Base-by-base conservation (phyloP, 805 yeast species). In the Saccharomycopsis guyanensis region DNA sequence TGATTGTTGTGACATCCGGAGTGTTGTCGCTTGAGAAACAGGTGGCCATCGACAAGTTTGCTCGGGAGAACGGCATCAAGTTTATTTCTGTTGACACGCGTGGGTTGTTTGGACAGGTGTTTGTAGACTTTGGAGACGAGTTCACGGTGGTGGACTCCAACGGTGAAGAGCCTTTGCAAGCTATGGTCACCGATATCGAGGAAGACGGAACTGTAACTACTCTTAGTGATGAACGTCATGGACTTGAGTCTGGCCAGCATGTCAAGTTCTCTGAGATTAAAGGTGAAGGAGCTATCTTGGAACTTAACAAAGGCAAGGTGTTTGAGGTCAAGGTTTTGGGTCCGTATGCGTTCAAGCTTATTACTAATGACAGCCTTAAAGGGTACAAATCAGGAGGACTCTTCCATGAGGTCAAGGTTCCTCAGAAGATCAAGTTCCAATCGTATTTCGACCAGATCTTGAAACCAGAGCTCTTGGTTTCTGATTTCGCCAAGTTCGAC, bases 401-500 rank as follows among this genome's bases (percentile, higher is more conserved):
- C 41, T 93, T 86, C 70, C 84, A 88, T 20, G 95, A 93, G 67
- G 96, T 91, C 40, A 89, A 89, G 67, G 78, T 84, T 58, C 97
- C 98, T 24, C 64, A 63, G 42, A 71, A 68, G 23, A 54, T 82
- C 19, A 61, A 72, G 4, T 93, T 85, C 64, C 73, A 83, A 61
- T 66, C 83, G 6, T 71, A 91, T 50, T 57, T 65, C 39, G 69
- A 74, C 36, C 95, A 86, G 59, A 66, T 93, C 53, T 60, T 65
- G n/a, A 64, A 69, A 12, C 99, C 99, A 3, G 96, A 86, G 59
- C 83, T 68, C 57, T 60, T 85, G 34, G 72, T 74, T 52, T 80
- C 97, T 13, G 99, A 93, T 63, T 93, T 78, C 63, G 96, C 97
- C 49, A 93, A 93, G 65, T 83, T 91, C 56, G 96, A 87, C 58